Conservation (phyloP, 129 eudicot species). For the Calendula officinalis region DNA sequence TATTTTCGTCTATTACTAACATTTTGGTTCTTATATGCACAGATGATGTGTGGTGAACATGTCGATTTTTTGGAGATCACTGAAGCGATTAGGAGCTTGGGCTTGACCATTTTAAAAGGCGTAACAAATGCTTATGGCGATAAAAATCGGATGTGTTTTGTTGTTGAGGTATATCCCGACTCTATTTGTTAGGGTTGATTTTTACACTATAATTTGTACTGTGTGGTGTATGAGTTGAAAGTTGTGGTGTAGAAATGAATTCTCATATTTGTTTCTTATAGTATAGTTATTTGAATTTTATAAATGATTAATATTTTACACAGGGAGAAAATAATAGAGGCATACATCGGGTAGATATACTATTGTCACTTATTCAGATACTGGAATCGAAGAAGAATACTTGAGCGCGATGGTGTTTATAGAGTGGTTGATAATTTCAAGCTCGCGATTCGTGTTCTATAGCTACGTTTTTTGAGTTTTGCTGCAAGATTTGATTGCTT, state of each 20-base stretch:
- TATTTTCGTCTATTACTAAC: slow-evolving; percentile 4
- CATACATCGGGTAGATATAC: slow-evolving; percentile 72
- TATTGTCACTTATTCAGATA: slow-evolving; percentile 74
- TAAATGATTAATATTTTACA: neutral
- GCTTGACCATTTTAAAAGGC: slow-evolving; percentile 78
- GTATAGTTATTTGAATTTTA: too few species aligned
- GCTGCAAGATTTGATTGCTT: slow-evolving; percentile 8
- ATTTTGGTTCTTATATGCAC: slow-evolving; percentile 12
- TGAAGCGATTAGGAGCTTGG: slow-evolving; percentile 72
- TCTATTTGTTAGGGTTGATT: neutral
- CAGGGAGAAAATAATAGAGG: slow-evolving; percentile 65
- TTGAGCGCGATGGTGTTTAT: slow-evolving; percentile 15
- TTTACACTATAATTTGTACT: neutral
- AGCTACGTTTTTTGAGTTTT: slow-evolving; percentile 17
- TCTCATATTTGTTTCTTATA: too few species aligned
- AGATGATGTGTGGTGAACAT: slow-evolving; percentile 78
- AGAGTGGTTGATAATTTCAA: slow-evolving; percentile 7
- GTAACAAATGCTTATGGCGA: slow-evolving; percentile 64
- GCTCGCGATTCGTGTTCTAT: slow-evolving; percentile 17
- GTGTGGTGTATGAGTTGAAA: too few species aligned
- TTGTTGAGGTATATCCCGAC: slow-evolving; percentile 65
- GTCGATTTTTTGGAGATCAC: slow-evolving; percentile 63
- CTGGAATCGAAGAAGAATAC: slow-evolving; percentile 43
- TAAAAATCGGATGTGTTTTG: slow-evolving; percentile 75
- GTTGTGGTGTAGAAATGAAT: too few species aligned